Percentiles rank a stretch among this genome's conserved stretches.
Conservation (phyloP, 768 basidiomycete species). For the Panus rudis region DNA sequence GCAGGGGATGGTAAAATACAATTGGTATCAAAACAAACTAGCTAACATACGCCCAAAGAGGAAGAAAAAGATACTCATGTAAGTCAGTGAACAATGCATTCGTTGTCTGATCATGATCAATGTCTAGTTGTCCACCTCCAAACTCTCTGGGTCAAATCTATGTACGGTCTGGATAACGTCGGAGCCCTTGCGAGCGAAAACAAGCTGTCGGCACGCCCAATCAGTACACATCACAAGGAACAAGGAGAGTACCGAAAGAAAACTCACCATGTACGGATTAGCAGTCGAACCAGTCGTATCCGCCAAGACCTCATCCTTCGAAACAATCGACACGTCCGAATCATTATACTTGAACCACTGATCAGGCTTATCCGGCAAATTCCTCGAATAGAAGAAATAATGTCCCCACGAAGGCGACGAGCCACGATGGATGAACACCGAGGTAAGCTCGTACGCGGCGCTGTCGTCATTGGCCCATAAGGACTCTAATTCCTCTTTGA, state of each 20-base stretch:
- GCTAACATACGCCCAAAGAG: too few species aligned
- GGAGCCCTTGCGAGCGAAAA: conserved; percentile 73
- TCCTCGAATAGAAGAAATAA: conserved; percentile 92
- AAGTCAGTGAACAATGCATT: too few species aligned
- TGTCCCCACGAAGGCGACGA: conserved; percentile 84
- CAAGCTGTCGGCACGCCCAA: conserved; percentile 43
- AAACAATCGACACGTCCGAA: conserved; percentile 70
- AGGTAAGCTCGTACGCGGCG: conserved; percentile 83
- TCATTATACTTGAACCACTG: conserved; percentile 98
- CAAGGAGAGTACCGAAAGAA: neutral
- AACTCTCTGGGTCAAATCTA: conserved; percentile 35
- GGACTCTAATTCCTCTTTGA: conserved; percentile 66
- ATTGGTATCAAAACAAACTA: too few species aligned
- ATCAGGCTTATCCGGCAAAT: conserved; percentile 74
- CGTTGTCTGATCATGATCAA: neutral
- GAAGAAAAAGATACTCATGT: too few species aligned
- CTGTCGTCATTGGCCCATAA: conserved; percentile 65
- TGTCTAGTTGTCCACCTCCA: conserved; percentile 5
- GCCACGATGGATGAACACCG: conserved; percentile 93
- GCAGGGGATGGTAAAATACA: too few species aligned
- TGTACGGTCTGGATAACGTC: conserved; percentile 80
- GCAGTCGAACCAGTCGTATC: conserved; percentile 88
- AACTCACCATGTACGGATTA: conserved; percentile 80
- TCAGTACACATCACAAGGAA: neutral
- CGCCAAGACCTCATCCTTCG: conserved; percentile 76